Evolutionary conservation across 768 basidiomycete genomes (phyloP).

Genomic region (Tylopilus subfusipes): DNA sequence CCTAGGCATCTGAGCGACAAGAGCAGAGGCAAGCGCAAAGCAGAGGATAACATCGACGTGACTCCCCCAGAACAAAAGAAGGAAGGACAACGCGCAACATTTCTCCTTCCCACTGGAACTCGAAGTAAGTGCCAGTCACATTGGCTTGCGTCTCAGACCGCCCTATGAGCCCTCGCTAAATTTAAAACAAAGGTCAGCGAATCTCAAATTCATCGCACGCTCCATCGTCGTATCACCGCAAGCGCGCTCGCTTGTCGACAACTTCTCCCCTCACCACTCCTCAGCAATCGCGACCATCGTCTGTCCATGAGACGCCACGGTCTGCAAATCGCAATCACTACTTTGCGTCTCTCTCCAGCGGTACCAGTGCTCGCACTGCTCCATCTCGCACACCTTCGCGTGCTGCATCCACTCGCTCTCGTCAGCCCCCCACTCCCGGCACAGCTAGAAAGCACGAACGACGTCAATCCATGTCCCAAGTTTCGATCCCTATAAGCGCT

Average conservation of each 20-base stretch:
- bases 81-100: constrained; percentile 52
- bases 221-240: constrained; percentile 70
- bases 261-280: constrained; percentile 34
- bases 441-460: constrained; percentile 30
- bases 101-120: constrained; percentile 52
- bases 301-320: constrained; percentile 26
- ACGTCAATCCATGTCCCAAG: constrained; percentile 59
- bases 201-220: constrained; percentile 54
- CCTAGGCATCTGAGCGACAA: constrained; percentile 33
- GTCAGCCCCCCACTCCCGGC: constrained; percentile 24
- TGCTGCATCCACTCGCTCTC: constrained; percentile 35
- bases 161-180: constrained; percentile 25
- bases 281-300: constrained; percentile 30
- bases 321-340: constrained; percentile 14
- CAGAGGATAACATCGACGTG: constrained; percentile 65
- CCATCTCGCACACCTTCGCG: constrained; percentile 36
- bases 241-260: constrained; percentile 59
- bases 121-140: constrained; percentile 46
- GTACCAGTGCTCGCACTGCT: constrained; percentile 26
- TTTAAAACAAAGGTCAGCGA: constrained; percentile 45
- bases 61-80: constrained; percentile 64
- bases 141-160: constrained; percentile 18
- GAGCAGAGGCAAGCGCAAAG: constrained; percentile 65
- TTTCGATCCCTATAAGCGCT: constrained; percentile 77
- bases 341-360: constrained; percentile 36